phyloP scores from a whole-genome alignment of 352 stramenopile genomes.

The Elongisporangium undulatum region DNA sequence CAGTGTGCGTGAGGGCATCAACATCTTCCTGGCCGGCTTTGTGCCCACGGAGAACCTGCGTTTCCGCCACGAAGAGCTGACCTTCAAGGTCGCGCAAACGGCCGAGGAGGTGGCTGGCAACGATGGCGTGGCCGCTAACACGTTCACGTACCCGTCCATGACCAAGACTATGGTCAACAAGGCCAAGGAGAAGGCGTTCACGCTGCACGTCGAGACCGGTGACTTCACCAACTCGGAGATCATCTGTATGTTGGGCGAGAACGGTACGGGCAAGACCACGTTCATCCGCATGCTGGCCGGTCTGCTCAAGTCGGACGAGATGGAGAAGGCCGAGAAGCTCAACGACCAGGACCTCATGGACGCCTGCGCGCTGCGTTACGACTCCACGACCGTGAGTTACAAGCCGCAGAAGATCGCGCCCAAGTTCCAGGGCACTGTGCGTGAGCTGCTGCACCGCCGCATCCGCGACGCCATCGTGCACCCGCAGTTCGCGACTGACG shows the following conservation, averaged over 20 bases:
- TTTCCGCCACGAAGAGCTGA: slow-evolving; percentile 98
- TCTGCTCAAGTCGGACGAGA: slow-evolving; percentile 98
- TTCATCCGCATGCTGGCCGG: slow-evolving; percentile 99
- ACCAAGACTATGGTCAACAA: slow-evolving; percentile 98
- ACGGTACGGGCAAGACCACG: slow-evolving; percentile 99
- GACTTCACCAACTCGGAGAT: slow-evolving; percentile 99
- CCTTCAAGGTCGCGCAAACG: slow-evolving; percentile 97
- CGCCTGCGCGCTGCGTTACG: slow-evolving; percentile 75
- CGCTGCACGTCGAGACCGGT: slow-evolving; percentile 96
- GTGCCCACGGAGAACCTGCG: slow-evolving; percentile 99
- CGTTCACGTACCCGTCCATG: slow-evolving; percentile 97
- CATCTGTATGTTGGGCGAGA: slow-evolving; percentile 98
- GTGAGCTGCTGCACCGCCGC: slow-evolving; percentile 96
- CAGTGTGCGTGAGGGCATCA: slow-evolving; percentile 99
- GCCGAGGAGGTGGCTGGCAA: slow-evolving; percentile 84
- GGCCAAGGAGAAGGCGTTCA: slow-evolving; percentile 93
- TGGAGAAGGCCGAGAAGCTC: slow-evolving; percentile 76
- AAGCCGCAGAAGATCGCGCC: slow-evolving; percentile 99
- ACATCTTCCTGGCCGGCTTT: slow-evolving; percentile 99
- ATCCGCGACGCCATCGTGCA: slow-evolving; percentile 97
- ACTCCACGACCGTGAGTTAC: slow-evolving; percentile 91
- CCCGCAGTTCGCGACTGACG: slow-evolving; percentile 98
- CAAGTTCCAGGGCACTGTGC: slow-evolving; percentile 95
- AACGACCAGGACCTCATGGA: slow-evolving; percentile 71
- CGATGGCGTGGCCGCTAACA: slow-evolving; percentile 86